A percentile compares a stretch with the other conserved stretches of the same genome.
Evolutionary conservation across 169 alveolate species (phyloP).

Genomic region (Eimeria tenella): DNA sequence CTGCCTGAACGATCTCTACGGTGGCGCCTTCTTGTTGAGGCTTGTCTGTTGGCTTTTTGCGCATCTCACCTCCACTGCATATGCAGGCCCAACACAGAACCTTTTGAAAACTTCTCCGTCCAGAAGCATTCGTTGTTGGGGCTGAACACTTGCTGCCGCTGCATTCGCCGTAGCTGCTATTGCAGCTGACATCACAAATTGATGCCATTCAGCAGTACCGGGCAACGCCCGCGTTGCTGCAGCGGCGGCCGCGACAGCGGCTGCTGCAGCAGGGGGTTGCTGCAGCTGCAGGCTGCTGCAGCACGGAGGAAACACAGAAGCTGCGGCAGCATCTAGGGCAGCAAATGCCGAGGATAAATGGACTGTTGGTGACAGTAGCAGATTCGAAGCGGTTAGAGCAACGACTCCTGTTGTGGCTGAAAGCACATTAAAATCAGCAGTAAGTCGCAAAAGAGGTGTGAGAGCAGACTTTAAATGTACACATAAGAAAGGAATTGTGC

Average conservation of each 20-base stretch:
- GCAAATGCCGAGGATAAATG: conserved; percentile 47
- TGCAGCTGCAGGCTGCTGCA: conserved; percentile 66
- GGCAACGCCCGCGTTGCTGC: conserved; percentile 57
- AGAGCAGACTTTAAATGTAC: too few relatives aligned
- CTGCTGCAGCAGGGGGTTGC: conserved; percentile 30
- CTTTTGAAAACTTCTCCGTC: conserved; percentile 45
- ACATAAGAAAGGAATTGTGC: too few relatives aligned
- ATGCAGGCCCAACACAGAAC: conserved; percentile 44
- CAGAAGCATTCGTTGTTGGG: conserved; percentile 45
- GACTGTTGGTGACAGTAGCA: conserved; percentile 45
- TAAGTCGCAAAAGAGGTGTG: too few relatives aligned
- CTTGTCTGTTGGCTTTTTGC: not conserved
- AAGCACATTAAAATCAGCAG: not conserved
- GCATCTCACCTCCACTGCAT: conserved; percentile 9
- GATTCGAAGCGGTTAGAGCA: conserved; percentile 38
- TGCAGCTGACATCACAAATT: conserved; percentile 27
- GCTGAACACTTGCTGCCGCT: conserved; percentile 52
- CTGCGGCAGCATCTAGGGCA: conserved; percentile 69
- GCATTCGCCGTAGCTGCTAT: conserved; percentile 26
- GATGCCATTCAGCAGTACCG: conserved; percentile 38
- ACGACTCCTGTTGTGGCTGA: conserved; percentile 53
- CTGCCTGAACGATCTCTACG: not conserved
- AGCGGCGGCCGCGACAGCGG: conserved; percentile 47
- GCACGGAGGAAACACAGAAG: conserved; percentile 37
- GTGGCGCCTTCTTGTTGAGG: not conserved